Conservation (phyloP, 1,139 yeast species). For the Lodderomyces oxycetoniae region DNA sequence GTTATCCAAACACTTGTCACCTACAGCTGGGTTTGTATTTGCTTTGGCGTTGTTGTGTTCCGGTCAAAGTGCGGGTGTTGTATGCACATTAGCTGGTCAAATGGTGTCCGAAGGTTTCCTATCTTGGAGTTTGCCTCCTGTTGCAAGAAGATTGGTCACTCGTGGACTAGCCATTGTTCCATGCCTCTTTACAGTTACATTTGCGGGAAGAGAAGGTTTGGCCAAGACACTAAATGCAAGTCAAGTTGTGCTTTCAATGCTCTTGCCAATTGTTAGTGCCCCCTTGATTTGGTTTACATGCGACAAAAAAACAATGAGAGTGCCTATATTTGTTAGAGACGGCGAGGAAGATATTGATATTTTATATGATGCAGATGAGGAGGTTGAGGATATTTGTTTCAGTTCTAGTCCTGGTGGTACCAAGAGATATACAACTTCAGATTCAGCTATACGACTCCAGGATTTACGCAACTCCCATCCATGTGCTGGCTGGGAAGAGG, state of each 20-base stretch:
- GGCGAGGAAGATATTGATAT: constrained; percentile 26
- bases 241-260: constrained; percentile 80
- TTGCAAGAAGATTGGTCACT: constrained; percentile 77
- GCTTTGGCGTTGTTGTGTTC: constrained; percentile 88
- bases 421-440: constrained; percentile 28
- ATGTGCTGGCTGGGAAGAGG: constrained; percentile 44
- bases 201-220: constrained; percentile 82
- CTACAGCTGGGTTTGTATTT: constrained; percentile 90
- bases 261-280: constrained; percentile 85
- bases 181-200: constrained; percentile 71
- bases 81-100: constrained; percentile 96
- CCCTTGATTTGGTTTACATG: constrained; percentile 85
- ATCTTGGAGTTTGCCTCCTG: constrained; percentile 81
- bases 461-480: constrained; percentile 43
- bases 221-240: constrained; percentile 75
- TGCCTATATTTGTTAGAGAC: constrained; percentile 39
- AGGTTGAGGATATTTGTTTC: constrained; percentile 15
- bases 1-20: constrained; percentile 67
- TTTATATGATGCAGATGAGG: constrained; percentile 21
- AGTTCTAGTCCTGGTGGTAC: constrained; percentile 1
- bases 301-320: constrained; percentile 71
- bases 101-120: constrained; percentile 94
- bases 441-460: constrained; percentile 42
- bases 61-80: constrained; percentile 98
- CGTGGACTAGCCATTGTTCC: constrained; percentile 85